phyloP scores from a whole-genome alignment of 192 early-diverging fungal genomes.

The Linnemannia elongata region DNA sequence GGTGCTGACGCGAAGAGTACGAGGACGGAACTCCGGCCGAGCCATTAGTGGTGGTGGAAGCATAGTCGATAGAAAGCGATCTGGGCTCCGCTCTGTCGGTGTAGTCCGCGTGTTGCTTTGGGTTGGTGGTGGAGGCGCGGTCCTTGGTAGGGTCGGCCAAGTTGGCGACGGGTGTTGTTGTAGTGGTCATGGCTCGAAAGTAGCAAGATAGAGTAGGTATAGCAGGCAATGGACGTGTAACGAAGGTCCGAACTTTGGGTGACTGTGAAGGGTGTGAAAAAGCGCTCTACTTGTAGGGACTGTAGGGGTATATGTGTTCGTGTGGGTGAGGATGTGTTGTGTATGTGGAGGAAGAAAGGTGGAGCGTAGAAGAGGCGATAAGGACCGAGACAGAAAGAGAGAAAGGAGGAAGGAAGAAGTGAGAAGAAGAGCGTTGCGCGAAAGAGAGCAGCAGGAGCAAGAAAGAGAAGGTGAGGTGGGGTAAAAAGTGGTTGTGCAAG shows the following conservation, averaged over 20 bases:
- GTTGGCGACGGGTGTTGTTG: slow-evolving; percentile 25
- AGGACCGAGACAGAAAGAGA: background rate
- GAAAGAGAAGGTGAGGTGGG: background rate
- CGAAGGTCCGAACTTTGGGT: slow-evolving; percentile 4
- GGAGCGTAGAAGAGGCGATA: background rate
- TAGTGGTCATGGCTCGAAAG: slow-evolving; percentile 26
- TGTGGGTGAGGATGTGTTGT: background rate
- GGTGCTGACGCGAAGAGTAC: slow-evolving; percentile 25
- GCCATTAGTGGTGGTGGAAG: slow-evolving; percentile 10
- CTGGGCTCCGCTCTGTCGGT: slow-evolving; percentile 31
- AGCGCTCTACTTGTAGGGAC: background rate
- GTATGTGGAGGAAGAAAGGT: background rate
- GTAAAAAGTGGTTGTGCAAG: background rate
- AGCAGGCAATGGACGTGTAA: background rate
- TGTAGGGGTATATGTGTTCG: background rate
- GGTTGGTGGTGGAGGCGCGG: slow-evolving; percentile 16
- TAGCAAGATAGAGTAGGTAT: background rate
- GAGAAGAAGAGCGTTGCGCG: background rate
- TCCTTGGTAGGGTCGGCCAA: slow-evolving; percentile 36
- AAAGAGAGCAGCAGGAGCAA: background rate
- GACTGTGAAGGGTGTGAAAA: slow-evolving; percentile 5
- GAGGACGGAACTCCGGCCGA: background rate
- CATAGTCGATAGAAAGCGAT: slow-evolving; percentile 24
- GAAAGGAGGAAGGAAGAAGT: background rate
- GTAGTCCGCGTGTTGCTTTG: slow-evolving; percentile 41